Evolutionary conservation across 2,329 filamentous ascomycete species (phyloP).

Genomic region (Fusarium redolens): DNA sequence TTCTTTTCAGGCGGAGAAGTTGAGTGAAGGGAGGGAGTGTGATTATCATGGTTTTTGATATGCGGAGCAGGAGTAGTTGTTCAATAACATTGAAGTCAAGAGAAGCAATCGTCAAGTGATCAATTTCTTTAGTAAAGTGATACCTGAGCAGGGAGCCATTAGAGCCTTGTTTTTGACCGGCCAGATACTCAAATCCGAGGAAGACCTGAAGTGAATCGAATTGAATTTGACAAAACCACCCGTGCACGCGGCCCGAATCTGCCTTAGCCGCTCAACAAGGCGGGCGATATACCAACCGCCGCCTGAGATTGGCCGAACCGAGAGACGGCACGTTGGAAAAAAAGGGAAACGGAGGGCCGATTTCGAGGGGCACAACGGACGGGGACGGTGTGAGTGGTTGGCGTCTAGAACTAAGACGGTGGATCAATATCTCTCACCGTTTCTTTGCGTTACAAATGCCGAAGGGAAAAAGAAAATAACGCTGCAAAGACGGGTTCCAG

Average conservation of each 20-base stretch:
- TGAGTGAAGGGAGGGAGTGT: slow-evolving; percentile 35
- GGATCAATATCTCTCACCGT: slow-evolving; percentile 28
- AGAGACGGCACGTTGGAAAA: slow-evolving; percentile 8
- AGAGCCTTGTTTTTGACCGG: not conserved
- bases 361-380: not conserved
- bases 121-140: not conserved
- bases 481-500: slow-evolving; percentile 6
- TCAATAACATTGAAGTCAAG: slow-evolving; percentile 1
- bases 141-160: not conserved
- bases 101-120: not conserved
- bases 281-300: slow-evolving; percentile 1
- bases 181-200: not conserved
- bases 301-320: slow-evolving; percentile 26
- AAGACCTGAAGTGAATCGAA: slow-evolving; percentile 7
- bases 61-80: slow-evolving; percentile 1
- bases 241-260: slow-evolving; percentile 42
- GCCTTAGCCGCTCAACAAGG: slow-evolving; percentile 32
- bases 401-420: slow-evolving; percentile 18
- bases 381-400: slow-evolving; percentile 12
- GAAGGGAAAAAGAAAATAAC: slow-evolving; percentile 15
- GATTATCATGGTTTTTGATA: slow-evolving; percentile 35
- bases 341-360: slow-evolving; percentile 34
- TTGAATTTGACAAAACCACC: slow-evolving; percentile 28
- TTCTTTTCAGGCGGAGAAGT: slow-evolving; percentile 13
- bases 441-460: slow-evolving; percentile 24